Percentiles rank a stretch among this genome's conserved stretches.
Conservation (phyloP, 2,329 filamentous ascomycete species). For the Cephalotrichum gorgonifer region DNA sequence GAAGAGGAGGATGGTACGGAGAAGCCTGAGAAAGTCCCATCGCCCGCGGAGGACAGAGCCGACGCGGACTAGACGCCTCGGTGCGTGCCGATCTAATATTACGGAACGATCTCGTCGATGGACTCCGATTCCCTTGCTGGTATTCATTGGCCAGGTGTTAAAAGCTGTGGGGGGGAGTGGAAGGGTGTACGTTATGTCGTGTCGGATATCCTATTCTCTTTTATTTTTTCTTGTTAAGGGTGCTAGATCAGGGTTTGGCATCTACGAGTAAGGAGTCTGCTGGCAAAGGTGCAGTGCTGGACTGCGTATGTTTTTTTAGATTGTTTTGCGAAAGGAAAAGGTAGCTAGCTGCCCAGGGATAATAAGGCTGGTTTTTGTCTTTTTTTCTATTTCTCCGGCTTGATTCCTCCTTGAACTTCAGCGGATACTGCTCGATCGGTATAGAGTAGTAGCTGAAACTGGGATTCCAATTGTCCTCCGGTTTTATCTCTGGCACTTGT, state of each 20-base stretch:
- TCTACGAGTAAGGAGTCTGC: neutral
- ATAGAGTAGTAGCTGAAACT: too few relatives aligned
- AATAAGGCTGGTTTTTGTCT: neutral
- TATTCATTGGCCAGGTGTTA: too few relatives aligned
- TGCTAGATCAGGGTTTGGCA: neutral
- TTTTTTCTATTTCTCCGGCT: neutral
- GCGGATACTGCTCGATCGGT: too few relatives aligned
- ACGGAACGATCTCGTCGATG: too few relatives aligned
- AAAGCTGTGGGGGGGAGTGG: neutral
- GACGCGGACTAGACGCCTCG: neutral
- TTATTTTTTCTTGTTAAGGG: neutral
- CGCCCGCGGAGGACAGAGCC: neutral
- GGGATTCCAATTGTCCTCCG: too few relatives aligned
- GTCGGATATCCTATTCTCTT: neutral
- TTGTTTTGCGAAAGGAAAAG: neutral
- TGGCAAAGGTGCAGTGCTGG: neutral
- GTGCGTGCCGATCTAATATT: too few relatives aligned
- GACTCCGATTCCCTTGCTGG: too few relatives aligned
- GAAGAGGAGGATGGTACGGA: conserved; percentile 1
- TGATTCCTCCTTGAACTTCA: too few relatives aligned
- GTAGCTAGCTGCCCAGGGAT: neutral
- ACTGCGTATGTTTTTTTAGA: neutral
- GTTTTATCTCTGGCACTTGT: too few relatives aligned
- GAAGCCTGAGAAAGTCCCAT: neutral
- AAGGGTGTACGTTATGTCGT: neutral